Percentiles rank a stretch among this genome's conserved stretches.
Evolutionary conservation across 2,329 filamentous ascomycete genomes (phyloP).

Genomic region (Trichoderma oligosporum): DNA sequence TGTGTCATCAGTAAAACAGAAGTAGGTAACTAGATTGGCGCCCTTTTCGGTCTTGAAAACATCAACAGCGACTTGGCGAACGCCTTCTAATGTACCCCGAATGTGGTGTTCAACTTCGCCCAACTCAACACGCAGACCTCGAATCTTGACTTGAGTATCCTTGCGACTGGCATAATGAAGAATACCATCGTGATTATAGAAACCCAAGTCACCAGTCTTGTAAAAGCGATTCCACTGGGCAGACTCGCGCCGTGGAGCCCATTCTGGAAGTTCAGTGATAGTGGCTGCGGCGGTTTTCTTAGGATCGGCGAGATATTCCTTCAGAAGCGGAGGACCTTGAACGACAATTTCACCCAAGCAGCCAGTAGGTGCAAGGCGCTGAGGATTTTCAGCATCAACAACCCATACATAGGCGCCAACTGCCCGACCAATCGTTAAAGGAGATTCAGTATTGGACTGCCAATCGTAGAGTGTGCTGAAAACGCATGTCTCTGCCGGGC

Average conservation of each 20-base stretch:
- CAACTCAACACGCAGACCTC: conserved; percentile 56
- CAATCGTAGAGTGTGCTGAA: conserved; percentile 6
- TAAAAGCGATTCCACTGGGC: conserved; percentile 30
- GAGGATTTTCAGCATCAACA: conserved; percentile 13
- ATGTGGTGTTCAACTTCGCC: conserved; percentile 25
- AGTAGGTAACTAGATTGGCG: conserved; percentile 2
- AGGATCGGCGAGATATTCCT: conserved; percentile 15
- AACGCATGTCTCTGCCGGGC: conserved; percentile 22
- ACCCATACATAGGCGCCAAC: conserved; percentile 9
- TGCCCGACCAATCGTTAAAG: conserved; percentile 2
- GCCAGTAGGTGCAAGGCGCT: conserved; percentile 16
- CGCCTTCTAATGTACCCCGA: not conserved
- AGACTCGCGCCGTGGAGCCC: conserved; percentile 2
- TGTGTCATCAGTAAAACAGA: not conserved
- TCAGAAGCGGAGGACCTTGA: conserved; percentile 13
- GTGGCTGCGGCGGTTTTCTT: conserved; percentile 7
- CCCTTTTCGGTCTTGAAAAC: conserved; percentile 7
- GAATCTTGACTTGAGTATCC: conserved; percentile 56
- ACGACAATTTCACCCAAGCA: conserved; percentile 18
- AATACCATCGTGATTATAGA: conserved; percentile 38
- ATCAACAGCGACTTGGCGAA: conserved; percentile 11
- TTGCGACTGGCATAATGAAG: conserved; percentile 48
- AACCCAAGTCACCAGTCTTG: conserved; percentile 47
- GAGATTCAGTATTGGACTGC: conserved; percentile 9
- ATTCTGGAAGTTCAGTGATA: not conserved